Evolutionary conservation across 306 rosid genomes (phyloP).

Genomic region (Sesbania bispinosa): DNA sequence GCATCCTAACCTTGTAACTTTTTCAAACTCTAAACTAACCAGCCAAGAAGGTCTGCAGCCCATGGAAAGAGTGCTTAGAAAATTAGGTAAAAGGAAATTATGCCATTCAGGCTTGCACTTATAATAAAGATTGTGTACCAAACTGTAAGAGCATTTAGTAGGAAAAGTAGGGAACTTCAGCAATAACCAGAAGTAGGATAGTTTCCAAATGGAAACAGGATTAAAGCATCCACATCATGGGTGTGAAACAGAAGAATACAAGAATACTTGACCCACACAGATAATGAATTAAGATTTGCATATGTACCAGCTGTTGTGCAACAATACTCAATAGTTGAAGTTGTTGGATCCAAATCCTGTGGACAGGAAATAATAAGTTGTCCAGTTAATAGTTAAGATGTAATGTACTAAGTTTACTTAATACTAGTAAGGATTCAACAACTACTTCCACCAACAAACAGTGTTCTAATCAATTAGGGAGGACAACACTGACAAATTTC

Average conservation of each 20-base stretch:
- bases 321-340: conserved; percentile 70
- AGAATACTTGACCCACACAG: conserved; percentile 9
- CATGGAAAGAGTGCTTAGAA: not conserved
- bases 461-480: not conserved
- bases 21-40: not conserved
- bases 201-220: conserved; percentile 16
- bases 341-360: conserved; percentile 80
- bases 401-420: not conserved
- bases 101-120: not conserved
- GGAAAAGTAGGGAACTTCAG: not conserved
- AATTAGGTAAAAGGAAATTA: not conserved
- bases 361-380: conserved; percentile 14
- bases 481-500: not conserved
- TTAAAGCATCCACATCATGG: not conserved
- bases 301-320: conserved; percentile 87
- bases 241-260: not conserved
- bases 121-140: not conserved
- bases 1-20: not conserved
- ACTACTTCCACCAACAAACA: not conserved
- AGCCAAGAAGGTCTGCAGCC: not conserved
- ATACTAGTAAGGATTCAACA: not conserved
- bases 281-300: conserved; percentile 32
- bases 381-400: conserved; percentile 10
- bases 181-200: not conserved
- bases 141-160: not conserved